These are phyloP conservation scores for Neurospora sp. DNA, from an alignment of 495 filamentous ascomycete species.

Conservation along the genomic window DNA sequence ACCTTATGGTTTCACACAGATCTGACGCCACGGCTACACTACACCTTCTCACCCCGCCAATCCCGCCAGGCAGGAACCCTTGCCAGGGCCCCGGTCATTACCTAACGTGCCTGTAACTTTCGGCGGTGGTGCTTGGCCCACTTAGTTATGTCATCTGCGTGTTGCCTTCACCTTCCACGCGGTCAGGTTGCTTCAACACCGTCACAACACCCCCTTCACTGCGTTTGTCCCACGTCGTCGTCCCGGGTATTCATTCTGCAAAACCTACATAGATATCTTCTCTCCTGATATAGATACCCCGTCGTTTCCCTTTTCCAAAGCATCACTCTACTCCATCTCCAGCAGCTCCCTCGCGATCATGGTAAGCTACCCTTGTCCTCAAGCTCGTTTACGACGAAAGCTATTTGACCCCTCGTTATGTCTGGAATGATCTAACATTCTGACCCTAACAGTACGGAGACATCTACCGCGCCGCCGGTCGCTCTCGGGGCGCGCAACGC, in stretches of 20 bases:
- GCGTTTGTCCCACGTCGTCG: not conserved
- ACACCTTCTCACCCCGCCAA: not conserved
- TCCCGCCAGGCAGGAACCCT: not conserved
- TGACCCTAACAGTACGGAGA: not conserved
- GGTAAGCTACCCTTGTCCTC: not conserved
- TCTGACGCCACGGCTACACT: not conserved
- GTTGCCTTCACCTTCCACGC: not conserved
- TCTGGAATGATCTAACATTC: not conserved
- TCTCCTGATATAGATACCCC: not conserved
- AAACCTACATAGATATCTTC: not conserved
- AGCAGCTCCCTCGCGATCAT: not conserved
- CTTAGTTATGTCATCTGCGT: not conserved
- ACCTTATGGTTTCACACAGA: not conserved
- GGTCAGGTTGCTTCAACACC: not conserved
- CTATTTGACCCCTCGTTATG: not conserved
- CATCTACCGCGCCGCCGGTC: slow-evolving; percentile 11
- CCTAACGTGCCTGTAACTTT: not conserved
- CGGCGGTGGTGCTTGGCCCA: not conserved
- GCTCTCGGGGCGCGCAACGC: slow-evolving; percentile 36
- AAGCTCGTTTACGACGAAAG: not conserved
- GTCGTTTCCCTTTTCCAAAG: not conserved
- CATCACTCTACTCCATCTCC: not conserved
- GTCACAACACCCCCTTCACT: not conserved
- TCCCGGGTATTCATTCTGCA: not conserved
- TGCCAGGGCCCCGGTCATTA: not conserved